These are phyloP conservation scores for Penicillium glabrum DNA, from an alignment of 2,329 filamentous ascomycete genomes.

Conservation along the genomic window DNA sequence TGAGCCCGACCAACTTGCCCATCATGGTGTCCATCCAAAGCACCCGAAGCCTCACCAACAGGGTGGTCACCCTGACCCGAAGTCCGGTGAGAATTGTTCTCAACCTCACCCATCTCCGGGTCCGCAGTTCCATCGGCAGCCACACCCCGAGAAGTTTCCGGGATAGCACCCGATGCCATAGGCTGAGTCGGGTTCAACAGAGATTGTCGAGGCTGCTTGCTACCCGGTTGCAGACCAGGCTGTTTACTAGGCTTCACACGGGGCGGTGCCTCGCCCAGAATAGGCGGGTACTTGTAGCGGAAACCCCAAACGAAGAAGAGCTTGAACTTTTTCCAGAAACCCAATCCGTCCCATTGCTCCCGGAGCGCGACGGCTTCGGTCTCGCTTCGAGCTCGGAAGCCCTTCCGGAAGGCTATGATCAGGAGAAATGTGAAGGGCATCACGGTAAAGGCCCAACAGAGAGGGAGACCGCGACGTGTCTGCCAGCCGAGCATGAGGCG, in stretches of 20 bases:
- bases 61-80: background rate
- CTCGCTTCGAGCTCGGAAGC: conserved; percentile 27
- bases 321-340: conserved; percentile 23
- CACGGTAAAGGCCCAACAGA: conserved; percentile 28
- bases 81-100: background rate
- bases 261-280: conserved; percentile 28
- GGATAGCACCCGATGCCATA: background rate
- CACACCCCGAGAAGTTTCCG: background rate
- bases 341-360: conserved; percentile 27
- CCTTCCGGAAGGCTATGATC: conserved; percentile 22
- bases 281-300: conserved; percentile 28
- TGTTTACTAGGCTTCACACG: conserved; percentile 21
- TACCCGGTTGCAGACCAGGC: conserved; percentile 15
- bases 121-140: background rate
- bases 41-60: conserved; percentile 6
- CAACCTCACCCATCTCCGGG: conserved; percentile 9
- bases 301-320: conserved; percentile 34
- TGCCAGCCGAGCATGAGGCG: conserved; percentile 36
- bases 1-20: conserved; percentile 16
- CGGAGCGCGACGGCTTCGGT: conserved; percentile 26
- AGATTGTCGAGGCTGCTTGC: background rate
- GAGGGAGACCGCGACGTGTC: conserved; percentile 31
- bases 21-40: background rate
- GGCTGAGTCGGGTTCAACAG: conserved; percentile 10
- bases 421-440: conserved; percentile 21